Percentiles rank a stretch among this genome's conserved stretches.
Evolutionary conservation across 2,329 filamentous ascomycete genomes (phyloP).

Genomic region (Paecilomyces dactylethromorphus): DNA sequence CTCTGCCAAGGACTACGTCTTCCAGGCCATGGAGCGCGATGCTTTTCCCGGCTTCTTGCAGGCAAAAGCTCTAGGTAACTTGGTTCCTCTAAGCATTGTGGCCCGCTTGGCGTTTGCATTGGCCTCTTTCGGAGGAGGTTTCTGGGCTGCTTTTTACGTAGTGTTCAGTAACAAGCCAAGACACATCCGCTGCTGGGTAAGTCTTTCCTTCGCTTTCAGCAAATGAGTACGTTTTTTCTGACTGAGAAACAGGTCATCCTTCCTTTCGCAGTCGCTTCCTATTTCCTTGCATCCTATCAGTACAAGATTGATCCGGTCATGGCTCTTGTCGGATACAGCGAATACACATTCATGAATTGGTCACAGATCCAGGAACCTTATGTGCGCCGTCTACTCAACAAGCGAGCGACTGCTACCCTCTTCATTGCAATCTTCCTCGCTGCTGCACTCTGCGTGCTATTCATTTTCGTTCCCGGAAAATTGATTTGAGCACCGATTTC

Average conservation of each 20-base stretch:
- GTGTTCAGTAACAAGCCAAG: conserved; percentile 81
- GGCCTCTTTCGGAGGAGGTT: conserved; percentile 78
- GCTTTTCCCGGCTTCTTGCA: conserved; percentile 96
- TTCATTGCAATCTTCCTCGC: conserved; percentile 69
- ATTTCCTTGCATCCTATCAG: conserved; percentile 84
- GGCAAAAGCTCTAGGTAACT: conserved; percentile 90
- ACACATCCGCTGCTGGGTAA: conserved; percentile 74
- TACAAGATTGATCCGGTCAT: conserved; percentile 92
- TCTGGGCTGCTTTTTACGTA: conserved; percentile 90
- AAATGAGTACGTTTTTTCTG: conserved; percentile 9
- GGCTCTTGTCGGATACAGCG: conserved; percentile 81
- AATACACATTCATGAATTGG: conserved; percentile 94
- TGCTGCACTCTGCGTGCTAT: conserved; percentile 76
- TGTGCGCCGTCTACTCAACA: conserved; percentile 75
- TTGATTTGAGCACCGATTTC: conserved; percentile 23
- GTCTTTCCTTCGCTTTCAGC: conserved; percentile 25
- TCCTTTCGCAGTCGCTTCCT: conserved; percentile 86
- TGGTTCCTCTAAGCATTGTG: conserved; percentile 85
- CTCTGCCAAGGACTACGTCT: conserved; percentile 96
- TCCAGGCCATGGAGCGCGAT: conserved; percentile 98
- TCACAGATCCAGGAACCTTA: conserved; percentile 84
- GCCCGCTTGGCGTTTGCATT: conserved; percentile 79
- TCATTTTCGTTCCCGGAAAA: conserved; percentile 88
- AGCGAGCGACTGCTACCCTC: conserved; percentile 76
- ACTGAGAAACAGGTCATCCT: conserved; percentile 58